Percentiles rank a stretch among this genome's conserved stretches.
Conservation (phyloP, 768 basidiomycete genomes). For the Podaxis rugospora region DNA sequence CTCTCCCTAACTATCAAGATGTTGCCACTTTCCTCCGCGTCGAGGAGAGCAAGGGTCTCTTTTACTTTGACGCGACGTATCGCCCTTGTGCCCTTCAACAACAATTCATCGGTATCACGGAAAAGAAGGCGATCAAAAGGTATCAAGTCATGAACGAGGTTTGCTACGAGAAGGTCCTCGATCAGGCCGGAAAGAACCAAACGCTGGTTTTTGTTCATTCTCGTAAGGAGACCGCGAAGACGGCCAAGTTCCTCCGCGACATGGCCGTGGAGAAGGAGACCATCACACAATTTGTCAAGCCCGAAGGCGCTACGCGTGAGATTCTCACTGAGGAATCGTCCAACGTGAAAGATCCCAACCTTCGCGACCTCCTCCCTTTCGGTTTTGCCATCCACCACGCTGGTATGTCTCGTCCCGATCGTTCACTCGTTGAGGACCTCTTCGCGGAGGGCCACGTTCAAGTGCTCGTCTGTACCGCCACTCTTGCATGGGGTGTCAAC, state of each 20-base stretch:
- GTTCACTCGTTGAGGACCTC: constrained; percentile 88
- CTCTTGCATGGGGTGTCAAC: constrained; percentile 99
- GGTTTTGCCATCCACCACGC: constrained; percentile 98
- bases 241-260: constrained; percentile 90
- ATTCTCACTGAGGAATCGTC: constrained; percentile 82
- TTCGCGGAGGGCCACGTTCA: constrained; percentile 91
- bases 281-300: constrained; percentile 92
- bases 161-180: constrained; percentile 97
- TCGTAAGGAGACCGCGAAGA: constrained; percentile 97
- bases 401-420: constrained; percentile 90
- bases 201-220: constrained; percentile 97
- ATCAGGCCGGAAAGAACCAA: constrained; percentile 85
- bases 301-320: constrained; percentile 88
- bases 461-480: constrained; percentile 95
- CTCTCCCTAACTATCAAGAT: constrained; percentile 97
- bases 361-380: constrained; percentile 90
- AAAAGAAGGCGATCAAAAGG: constrained; percentile 99
- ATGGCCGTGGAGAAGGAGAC: constrained; percentile 96
- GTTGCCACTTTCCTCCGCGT: constrained; percentile 97
- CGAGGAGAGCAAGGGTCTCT: constrained; percentile 85
- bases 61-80: constrained; percentile 95
- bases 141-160: constrained; percentile 99
- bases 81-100: constrained; percentile 94
- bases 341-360: constrained; percentile 75
- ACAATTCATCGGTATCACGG: constrained; percentile 95